Conservation (phyloP, 2,329 filamentous ascomycete genomes). For the Exophiala sp. region DNA sequence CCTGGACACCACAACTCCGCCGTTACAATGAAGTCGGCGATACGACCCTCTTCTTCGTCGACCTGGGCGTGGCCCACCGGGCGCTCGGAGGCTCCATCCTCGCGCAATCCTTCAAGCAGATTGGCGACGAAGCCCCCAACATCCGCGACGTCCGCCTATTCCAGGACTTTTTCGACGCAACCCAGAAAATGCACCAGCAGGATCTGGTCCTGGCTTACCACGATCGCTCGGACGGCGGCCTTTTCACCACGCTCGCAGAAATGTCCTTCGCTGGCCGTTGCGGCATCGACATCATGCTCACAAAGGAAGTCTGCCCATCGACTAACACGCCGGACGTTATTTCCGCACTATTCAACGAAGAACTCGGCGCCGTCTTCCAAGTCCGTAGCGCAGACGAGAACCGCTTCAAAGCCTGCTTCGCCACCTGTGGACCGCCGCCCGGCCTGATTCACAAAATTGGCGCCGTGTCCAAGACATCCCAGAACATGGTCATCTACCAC, state of each 20-base stretch:
- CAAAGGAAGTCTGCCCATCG: slow-evolving; percentile 60
- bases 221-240: slow-evolving; percentile 86
- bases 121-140: slow-evolving; percentile 82
- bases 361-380: slow-evolving; percentile 94
- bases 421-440: slow-evolving; percentile 78
- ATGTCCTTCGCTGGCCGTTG: slow-evolving; percentile 98
- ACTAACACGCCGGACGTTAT: slow-evolving; percentile 64
- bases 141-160: slow-evolving; percentile 77
- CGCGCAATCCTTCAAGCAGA: slow-evolving; percentile 81
- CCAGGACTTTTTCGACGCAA: slow-evolving; percentile 87
- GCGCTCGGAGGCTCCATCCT: slow-evolving; percentile 87
- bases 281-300: slow-evolving; percentile 76
- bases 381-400: slow-evolving; percentile 79
- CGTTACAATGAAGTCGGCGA: slow-evolving; percentile 84
- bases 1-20: slow-evolving; percentile 88
- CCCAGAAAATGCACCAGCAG: slow-evolving; percentile 64
- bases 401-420: slow-evolving; percentile 84
- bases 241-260: slow-evolving; percentile 85
- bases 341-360: slow-evolving; percentile 87
- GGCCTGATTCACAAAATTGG: slow-evolving; percentile 83
- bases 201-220: slow-evolving; percentile 87
- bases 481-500: slow-evolving; percentile 73
- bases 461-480: slow-evolving; percentile 62
- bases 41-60: slow-evolving; percentile 83
- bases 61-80: slow-evolving; percentile 76